These are phyloP conservation scores for Carex pumila DNA, from an alignment of 176 grass and related monocot species.

Conservation along the genomic window DNA sequence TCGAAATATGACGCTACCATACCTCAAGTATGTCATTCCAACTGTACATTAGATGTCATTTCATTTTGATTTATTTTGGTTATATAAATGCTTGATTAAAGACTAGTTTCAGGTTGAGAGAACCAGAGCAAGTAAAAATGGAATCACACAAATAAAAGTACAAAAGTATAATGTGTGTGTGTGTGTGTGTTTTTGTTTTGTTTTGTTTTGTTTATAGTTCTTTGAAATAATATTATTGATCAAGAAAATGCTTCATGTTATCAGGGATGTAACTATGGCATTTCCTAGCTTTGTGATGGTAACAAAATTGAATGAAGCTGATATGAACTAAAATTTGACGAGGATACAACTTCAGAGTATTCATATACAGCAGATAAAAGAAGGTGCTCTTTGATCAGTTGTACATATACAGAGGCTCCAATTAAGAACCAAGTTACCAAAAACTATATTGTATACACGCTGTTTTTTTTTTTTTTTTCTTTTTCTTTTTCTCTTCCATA, in stretches of 20 bases:
- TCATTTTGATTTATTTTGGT: background rate
- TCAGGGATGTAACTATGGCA: conserved; percentile 18
- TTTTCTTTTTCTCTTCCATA: background rate
- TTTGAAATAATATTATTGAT: background rate
- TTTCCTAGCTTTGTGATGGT: conserved; percentile 21
- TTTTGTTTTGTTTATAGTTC: background rate
- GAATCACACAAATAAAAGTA: too few relatives aligned
- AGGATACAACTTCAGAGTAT: background rate
- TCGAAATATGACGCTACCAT: conserved; percentile 11
- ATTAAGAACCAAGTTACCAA: too few relatives aligned
- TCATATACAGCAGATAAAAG: background rate
- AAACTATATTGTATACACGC: background rate
- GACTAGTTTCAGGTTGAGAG: background rate
- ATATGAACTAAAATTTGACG: background rate
- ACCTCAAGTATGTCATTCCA: conserved; percentile 8
- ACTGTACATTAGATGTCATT: background rate
- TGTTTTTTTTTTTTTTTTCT: too few relatives aligned
- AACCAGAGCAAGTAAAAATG: background rate
- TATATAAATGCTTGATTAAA: background rate
- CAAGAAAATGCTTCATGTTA: background rate
- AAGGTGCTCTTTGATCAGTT: background rate
- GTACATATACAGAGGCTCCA: background rate
- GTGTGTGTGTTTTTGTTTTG: too few relatives aligned
- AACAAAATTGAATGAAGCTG: background rate
- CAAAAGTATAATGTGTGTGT: background rate